Evolutionary conservation across 768 basidiomycete species (phyloP).

Genomic region (Neoboletus magnificus): DNA sequence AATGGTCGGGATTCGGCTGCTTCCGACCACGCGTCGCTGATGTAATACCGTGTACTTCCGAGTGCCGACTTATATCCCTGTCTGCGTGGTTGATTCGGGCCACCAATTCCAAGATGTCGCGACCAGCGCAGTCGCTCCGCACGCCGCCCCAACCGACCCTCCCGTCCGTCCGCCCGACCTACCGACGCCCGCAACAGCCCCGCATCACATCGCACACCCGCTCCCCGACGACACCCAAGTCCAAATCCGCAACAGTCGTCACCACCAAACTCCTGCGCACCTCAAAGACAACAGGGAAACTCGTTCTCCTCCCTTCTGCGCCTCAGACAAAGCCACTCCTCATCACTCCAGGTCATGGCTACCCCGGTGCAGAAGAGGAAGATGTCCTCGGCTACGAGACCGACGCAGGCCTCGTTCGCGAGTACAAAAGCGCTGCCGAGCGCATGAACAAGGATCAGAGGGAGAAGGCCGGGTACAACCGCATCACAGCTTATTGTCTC

Average conservation of each 20-base stretch:
- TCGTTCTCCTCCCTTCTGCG: constrained; percentile 85
- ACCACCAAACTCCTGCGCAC: constrained; percentile 64
- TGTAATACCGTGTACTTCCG: constrained; percentile 1
- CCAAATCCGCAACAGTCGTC: constrained; percentile 15
- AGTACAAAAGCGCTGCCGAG: constrained; percentile 83
- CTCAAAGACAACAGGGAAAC: constrained; percentile 88
- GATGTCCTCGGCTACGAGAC: constrained; percentile 61
- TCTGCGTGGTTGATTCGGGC: no score
- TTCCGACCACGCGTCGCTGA: constrained; percentile 11
- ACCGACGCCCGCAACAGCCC: constrained; percentile 23
- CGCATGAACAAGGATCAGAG: constrained; percentile 86
- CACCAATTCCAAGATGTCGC: constrained; percentile 11
- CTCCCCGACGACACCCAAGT: constrained; percentile 14
- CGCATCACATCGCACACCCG: constrained; percentile 17
- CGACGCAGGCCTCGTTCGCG: constrained; percentile 57
- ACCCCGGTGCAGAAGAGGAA: constrained; percentile 36
- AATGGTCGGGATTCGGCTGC: constrained; percentile 10
- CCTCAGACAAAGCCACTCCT: constrained; percentile 78
- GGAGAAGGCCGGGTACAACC: constrained; percentile 72
- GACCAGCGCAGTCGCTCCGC: constrained; percentile 7
- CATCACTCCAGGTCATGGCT: constrained; percentile 14
- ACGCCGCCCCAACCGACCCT: constrained; percentile 23
- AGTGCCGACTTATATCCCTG: neutral
- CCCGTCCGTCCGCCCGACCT: constrained; percentile 19
- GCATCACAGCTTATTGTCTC: constrained; percentile 87